Evolutionary conservation across 169 alveolate genomes (phyloP), one percentile per base, ranked within the genome.

Genomic region (Plasmodium inui): DNA sequence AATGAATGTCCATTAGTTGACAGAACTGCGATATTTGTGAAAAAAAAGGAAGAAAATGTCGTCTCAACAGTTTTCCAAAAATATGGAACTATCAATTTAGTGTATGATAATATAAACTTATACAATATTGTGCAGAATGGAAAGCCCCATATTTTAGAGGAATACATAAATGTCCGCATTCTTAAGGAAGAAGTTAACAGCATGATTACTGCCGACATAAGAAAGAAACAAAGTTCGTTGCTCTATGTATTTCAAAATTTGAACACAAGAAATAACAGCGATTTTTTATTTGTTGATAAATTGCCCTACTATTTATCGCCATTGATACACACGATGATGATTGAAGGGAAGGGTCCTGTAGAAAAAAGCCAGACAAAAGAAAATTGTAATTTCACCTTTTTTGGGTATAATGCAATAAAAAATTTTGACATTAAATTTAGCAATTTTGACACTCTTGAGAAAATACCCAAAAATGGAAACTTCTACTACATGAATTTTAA

Each of bases 281-380:
- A 88, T 79, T 88, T 88, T 72, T 37, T 88, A 88, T 88, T 88
- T 44, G 82, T 78, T 78, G 94, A 88, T 78, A 88, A 88, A 78
- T 88, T 88, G 53, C 94, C 94, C 8, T 88, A 88, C 79, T 72
- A 72, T 79, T 88, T 88, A 57, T 78, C 94, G 6, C 94, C 94
- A 14, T 88, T 88, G 74, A 37, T 76, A 44, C 94, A 88, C 61
- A 88, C 94, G 1, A 57, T 88, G 46, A 79, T 88, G 81, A 88
- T 88, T 34, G 89, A 88, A 61, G 94, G 94, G 34, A 88, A 76
- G 44, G 67, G 78, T 61, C 78, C 94, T 61, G 67, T 53, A 61
- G 78, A 50, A 32, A 41, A 85, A 39, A 39, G 71, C 53, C 41
- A 78, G 14, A 57, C 34, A 57, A 88, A 78, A 10, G 76, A 53